Base-by-base conservation (phyloP, 176 grass and related monocot species). In the Poa pratensis region DNA sequence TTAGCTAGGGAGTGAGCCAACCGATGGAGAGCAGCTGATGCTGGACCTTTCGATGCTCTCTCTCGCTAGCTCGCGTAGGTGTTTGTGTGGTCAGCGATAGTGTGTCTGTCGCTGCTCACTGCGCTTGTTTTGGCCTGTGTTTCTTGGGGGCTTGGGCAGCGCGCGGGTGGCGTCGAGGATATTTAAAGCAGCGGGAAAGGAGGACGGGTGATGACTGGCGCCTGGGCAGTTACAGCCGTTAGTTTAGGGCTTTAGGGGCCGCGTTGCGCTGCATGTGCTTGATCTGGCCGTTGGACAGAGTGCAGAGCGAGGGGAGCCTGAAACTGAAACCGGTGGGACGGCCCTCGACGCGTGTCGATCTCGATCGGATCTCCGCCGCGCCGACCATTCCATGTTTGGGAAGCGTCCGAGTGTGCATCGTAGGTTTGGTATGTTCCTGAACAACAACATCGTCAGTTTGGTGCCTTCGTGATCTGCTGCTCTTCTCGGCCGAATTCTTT, bases 301-400 rank as follows among this genome's bases (percentile, higher is more conserved):
- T n/a, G 28, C 37, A 48, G 60, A 20, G 20, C 23, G 59, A 19
- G 70, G 45, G 45, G 10, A 46, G 14, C 43, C 12, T 62, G 76
- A 28, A 63, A 63, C 32, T 34, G 53, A 60, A 63, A 61, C 30
- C 30, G 30, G 30, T 32, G 30, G 30, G 3, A 32, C 30, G 30
- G 30, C 30, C 30, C 30, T 32, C 30, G 30, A 32, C 30, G 1
- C 30, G 30, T 32, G n/a, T n/a, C n/a, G n/a, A 14, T 24, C 54
- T 35, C 5, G 24, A 63, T 63, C 60, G 34, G 16, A 86, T 43
- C 68, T 32, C 77, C 68, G 15, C 68, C 7, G 39, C 68, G 43
- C 70, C 77, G 85, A 80, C 77, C 85, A 86, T 54, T 27, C 51
- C 57, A 1, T 26, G 18, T 46, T 14, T 18, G 51, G 28, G 43